Base-by-base conservation (phyloP, 768 basidiomycete species). In the Leucosporidium creatinivorum region DNA sequence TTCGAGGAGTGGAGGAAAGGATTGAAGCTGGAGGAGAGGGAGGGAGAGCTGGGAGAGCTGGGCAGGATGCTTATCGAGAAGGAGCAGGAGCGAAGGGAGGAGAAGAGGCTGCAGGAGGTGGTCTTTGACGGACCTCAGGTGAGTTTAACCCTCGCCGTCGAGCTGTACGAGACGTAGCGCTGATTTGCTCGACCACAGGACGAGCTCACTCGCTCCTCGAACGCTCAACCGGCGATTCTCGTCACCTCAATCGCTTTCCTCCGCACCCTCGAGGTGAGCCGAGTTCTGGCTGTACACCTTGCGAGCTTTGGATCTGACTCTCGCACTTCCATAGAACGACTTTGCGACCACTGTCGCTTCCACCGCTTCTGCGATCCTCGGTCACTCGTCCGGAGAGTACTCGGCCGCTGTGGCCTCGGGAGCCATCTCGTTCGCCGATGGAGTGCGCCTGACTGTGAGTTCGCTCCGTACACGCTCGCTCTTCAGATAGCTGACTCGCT, bases 371-470 rank as follows among this genome's bases (percentile, higher is more conserved):
- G 61, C 61, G 62, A 69, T 74, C 58, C 67, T 73, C 44, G 75
- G 75, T 26, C 75, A 76, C 54, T 73, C 73, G 19, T 67, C 67
- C 5, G 75, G 75, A 30, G 75, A 76, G 63, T 76, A 74, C 62
- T 66, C 73, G 19, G 74, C 74, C 6, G 74, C 72, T 13, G 75
- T 75, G 25, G 75, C 75, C 0, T 50, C 69, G 9, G 75, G 74
- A 19, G 74, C 73, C 31, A 60, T 76, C 51, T 70, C 70, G 7
- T 69, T 76, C 54, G 33, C 44, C 18, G 73, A 75, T 39, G 75
- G 68, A 17, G 73, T 75, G 12, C 69, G 72, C 21, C 70, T 76
- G 31, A 75, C 72, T 1, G 66, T 67, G n/a, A 9, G 66, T 58
- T 44, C 39, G 39, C 23, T 30, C 30, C 13, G 3, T 12, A 3